These are phyloP conservation scores for Thermoascus crustaceus DNA, from an alignment of 2,329 filamentous ascomycete species.

Conservation along the genomic window DNA sequence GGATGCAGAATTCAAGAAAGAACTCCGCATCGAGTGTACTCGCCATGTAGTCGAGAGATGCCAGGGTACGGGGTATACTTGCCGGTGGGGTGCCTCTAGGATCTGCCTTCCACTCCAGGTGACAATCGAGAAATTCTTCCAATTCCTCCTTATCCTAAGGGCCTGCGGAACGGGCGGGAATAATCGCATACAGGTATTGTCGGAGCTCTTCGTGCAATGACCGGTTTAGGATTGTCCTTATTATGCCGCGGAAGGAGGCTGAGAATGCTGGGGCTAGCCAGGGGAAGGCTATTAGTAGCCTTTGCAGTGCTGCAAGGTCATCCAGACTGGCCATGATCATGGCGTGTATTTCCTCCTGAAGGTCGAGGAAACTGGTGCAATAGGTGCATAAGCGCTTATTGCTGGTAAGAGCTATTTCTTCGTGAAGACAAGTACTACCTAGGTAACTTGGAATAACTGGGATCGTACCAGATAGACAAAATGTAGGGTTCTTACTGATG, in stretches of 20 bases:
- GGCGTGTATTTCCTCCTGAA: not conserved
- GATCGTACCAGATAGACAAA: too few species aligned
- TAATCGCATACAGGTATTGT: not conserved
- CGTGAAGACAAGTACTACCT: too few species aligned
- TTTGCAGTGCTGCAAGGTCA: not conserved
- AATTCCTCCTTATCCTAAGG: not conserved
- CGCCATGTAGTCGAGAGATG: not conserved
- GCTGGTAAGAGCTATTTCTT: too few species aligned
- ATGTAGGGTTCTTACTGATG: too few species aligned
- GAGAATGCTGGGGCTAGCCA: not conserved
- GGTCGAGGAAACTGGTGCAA: too few species aligned
- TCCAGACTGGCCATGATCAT: not conserved
- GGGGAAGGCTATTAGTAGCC: not conserved
- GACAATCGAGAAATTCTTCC: not conserved
- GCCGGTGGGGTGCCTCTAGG: not conserved
- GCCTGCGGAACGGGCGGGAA: not conserved
- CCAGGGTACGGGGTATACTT: not conserved
- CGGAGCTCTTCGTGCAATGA: not conserved
- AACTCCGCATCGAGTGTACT: not conserved
- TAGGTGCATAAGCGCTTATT: too few species aligned
- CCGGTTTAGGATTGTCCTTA: not conserved
- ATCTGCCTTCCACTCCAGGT: not conserved
- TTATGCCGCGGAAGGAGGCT: not conserved
- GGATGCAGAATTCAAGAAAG: constrained; percentile 1
- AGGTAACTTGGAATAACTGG: too few species aligned